Conservation (phyloP, 2,329 filamentous ascomycete genomes). For the Xylaria sp. region DNA sequence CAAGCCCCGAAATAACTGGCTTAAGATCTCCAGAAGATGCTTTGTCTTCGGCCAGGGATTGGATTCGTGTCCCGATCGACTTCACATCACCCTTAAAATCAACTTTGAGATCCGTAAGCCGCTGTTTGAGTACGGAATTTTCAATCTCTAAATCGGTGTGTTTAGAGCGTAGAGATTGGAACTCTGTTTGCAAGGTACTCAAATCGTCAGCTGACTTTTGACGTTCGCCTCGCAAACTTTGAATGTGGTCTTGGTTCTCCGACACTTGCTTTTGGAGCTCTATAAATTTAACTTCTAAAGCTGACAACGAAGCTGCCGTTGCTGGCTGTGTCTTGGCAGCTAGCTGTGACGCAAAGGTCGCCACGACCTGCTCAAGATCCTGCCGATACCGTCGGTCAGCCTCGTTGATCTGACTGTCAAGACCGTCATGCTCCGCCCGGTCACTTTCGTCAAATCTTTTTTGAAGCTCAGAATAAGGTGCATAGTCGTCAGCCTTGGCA, state of each 20-base stretch:
- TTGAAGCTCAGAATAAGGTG: conserved; percentile 26
- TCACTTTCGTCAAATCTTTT: conserved; percentile 19
- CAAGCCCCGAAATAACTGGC: background rate
- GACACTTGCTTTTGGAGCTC: conserved; percentile 19
- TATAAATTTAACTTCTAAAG: conserved; percentile 29
- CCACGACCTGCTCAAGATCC: conserved; percentile 24
- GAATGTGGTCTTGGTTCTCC: conserved; percentile 14
- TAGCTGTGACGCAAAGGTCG: conserved; percentile 5
- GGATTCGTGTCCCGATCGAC: background rate
- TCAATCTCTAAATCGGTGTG: conserved; percentile 10
- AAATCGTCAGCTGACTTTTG: conserved; percentile 6
- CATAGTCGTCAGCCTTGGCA: conserved; percentile 23
- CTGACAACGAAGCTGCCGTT: conserved; percentile 8
- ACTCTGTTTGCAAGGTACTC: conserved; percentile 3
- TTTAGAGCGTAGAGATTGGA: conserved; percentile 9
- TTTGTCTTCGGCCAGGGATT: background rate
- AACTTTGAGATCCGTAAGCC: conserved; percentile 1
- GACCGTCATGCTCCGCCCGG: conserved; percentile 13
- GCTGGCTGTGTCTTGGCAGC: conserved; percentile 6
- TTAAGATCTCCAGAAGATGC: background rate
- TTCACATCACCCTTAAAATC: background rate
- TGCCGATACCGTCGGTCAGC: conserved; percentile 18
- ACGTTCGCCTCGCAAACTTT: conserved; percentile 6
- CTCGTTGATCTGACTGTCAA: conserved; percentile 22
- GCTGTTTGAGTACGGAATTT: conserved; percentile 11